A percentile compares a stretch with the other conserved stretches of the same genome.
Conservation (phyloP, 768 basidiomycete species). For the Collybiopsis luxurians region DNA sequence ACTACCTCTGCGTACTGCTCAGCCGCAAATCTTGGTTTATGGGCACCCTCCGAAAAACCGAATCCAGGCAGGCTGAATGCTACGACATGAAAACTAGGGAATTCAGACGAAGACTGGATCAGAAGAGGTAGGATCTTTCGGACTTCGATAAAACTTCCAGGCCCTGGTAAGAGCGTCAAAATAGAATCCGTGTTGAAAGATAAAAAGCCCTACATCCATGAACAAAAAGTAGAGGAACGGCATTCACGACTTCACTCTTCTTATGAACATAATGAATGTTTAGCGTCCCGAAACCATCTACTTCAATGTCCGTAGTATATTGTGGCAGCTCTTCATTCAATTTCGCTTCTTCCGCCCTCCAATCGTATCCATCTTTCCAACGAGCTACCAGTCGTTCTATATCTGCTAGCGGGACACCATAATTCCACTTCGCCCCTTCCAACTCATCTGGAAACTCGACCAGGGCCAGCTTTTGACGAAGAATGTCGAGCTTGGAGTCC, state of each 20-base stretch:
- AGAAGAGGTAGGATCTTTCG: constrained; percentile 40
- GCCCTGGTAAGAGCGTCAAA: constrained; percentile 35
- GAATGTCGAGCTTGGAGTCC: constrained; percentile 12
- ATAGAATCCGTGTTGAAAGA: too few relatives aligned
- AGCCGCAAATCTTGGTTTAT: constrained; percentile 35
- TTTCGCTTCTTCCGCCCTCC: constrained; percentile 30
- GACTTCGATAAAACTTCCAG: constrained; percentile 41
- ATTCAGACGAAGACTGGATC: constrained; percentile 22
- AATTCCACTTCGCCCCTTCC: constrained; percentile 22
- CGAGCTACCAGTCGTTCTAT: constrained; percentile 34
- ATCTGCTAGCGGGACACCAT: constrained; percentile 41
- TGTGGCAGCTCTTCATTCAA: constrained; percentile 29
- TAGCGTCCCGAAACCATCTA: constrained; percentile 27
- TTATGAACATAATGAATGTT: constrained; percentile 34
- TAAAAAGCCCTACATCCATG: constrained; percentile 13
- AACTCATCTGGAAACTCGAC: constrained; percentile 21
- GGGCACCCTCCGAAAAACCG: constrained; percentile 43
- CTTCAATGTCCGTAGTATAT: constrained; percentile 30
- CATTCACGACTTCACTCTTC: constrained; percentile 19
- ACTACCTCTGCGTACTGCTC: constrained; percentile 35
- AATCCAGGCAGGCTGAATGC: constrained; percentile 41
- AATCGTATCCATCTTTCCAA: constrained; percentile 45
- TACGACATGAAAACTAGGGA: constrained; percentile 47
- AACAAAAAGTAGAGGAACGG: constrained; percentile 12
- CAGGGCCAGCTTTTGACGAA: constrained; percentile 18